Evolutionary conservation across 495 filamentous ascomycete species (phyloP).

Genomic region (Podospora fimiseda): DNA sequence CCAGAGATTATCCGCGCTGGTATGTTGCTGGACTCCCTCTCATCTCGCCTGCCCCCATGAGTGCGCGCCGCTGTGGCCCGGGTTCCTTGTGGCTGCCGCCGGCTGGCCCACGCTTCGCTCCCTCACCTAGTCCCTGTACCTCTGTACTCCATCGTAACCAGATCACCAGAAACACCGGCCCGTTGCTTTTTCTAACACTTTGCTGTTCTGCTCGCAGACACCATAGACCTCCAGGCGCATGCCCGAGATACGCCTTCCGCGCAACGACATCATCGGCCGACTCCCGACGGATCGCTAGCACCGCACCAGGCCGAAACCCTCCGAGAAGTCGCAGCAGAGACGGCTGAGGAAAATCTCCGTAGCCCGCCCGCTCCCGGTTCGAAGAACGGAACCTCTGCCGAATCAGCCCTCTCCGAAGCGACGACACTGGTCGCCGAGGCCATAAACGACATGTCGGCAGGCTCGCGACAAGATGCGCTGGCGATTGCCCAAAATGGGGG

Average conservation of each 20-base stretch:
- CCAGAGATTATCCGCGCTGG: conserved; percentile 75
- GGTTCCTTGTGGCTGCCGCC: conserved; percentile 21
- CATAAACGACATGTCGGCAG: conserved; percentile 28
- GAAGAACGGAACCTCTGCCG: conserved; percentile 47
- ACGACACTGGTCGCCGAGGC: conserved; percentile 7
- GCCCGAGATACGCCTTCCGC: conserved; percentile 68
- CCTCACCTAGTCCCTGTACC: background rate
- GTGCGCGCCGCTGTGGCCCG: conserved; percentile 16
- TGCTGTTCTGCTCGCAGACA: conserved; percentile 54
- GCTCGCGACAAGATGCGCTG: conserved; percentile 45
- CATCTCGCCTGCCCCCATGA: conserved; percentile 16
- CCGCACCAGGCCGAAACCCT: conserved; percentile 82
- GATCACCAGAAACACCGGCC: conserved; percentile 6
- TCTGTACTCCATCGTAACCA: conserved; percentile 12
- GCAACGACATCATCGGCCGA: conserved; percentile 56
- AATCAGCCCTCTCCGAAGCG: conserved; percentile 1
- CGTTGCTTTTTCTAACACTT: conserved; percentile 17
- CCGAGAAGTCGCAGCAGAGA: conserved; percentile 69
- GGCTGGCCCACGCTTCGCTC: background rate
- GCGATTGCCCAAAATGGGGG: conserved; percentile 52
- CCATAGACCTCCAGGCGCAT: conserved; percentile 80
- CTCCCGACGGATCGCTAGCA: conserved; percentile 50
- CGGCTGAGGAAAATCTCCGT: conserved; percentile 56
- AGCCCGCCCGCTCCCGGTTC: conserved; percentile 43
- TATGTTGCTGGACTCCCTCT: conserved; percentile 35